Evolutionary conservation across 805 yeast species (phyloP), one percentile per base, ranked within the genome.

Genomic region (Wickerhamomyces queroliae): DNA sequence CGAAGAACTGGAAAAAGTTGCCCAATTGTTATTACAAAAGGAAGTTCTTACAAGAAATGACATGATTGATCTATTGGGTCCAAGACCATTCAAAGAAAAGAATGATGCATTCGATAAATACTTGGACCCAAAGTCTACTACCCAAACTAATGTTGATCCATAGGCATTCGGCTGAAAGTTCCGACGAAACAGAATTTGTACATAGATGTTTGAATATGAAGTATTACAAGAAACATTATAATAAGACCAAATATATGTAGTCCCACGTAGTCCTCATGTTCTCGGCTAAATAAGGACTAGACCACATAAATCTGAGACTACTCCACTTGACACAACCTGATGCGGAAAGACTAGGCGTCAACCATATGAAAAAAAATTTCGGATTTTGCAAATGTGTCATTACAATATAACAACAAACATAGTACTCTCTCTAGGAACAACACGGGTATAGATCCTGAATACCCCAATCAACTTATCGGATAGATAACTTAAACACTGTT

Each of bases 91-190:
- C 69, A 76, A 80, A 13, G 87, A 83, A 55, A 84, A 83, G 55
- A 84, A 84, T 53, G 95, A 84, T 56, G 95, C 95, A 2, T 89
- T 90, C 62, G 95, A 88, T 61, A 87, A 86, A 59, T 90, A 90
- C 55, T 66, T 90, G 44, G 85, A 28, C 17, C 31, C 31, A 13
- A 28, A 28, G 15, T 8, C n/a, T 10, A 28, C 20, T 17, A n/a
- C 20, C 9, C 20, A 16, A 16, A 5, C 31, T 7, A 28, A 17
- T 17, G 12, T 16, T 28, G 21, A 17, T 28, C 20, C 31, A n/a
- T n/a, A n/a, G n/a, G n/a, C n/a, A n/a, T n/a, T n/a, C n/a, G n/a
- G n/a, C 17, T 28, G 15, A 28, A 19, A 27, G 8, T 4, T 27
- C 8, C n/a, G 17, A 16, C 7, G 9, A 28, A 28, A 28, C 16